Evolutionary conservation across 305 asterid species (phyloP), one percentile per base, ranked within the genome.

Genomic region (Rubia tinctorum): DNA sequence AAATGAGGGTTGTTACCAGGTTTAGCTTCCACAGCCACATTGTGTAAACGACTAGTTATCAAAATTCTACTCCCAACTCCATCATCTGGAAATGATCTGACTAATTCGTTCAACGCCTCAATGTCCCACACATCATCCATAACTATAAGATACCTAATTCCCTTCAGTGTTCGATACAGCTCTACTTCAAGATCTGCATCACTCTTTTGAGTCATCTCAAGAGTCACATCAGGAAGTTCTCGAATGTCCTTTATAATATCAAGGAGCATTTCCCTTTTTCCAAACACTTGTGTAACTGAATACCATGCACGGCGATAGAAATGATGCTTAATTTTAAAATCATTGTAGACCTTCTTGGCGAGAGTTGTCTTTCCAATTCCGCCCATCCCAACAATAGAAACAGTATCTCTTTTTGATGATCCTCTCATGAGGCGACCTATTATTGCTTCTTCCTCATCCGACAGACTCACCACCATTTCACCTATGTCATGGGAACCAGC

Each of bases 331-430:
- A 65, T 27, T 37, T 65, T 39, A 39, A 51, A 27, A 65, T 65
- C 69, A 65, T 8, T 8, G 27, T 65, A 65, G 14, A 65, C 69
- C 51, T 65, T 65, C 69, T 65, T 65, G 69, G 69, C 69, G 10
- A 65, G 69, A 65, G 69, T 65, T 37, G 69, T 65, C 69, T 65
- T 65, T 25, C 69, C 69, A 17, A 65, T 65, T 39, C 69, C 69
- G 1, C 43, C 49, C 69, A 65, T 65, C 49, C 69, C 69, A 7
- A 65, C 49, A 65, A 65, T 65, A 65, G 69, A 65, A 22, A 65
- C 49, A 39, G 18, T 39, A 65, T 65, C 49, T 37, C 69, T 65
- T 37, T 18, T 6, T 17, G 49, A 39, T 65, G 69, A 65, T 65
- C 69, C 51, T 65, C 69, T 65, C 69, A 65, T 65, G 22, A 65